Conservation (phyloP, 2,329 filamentous ascomycete genomes). For the Talaromyces albobiverticillius region DNA sequence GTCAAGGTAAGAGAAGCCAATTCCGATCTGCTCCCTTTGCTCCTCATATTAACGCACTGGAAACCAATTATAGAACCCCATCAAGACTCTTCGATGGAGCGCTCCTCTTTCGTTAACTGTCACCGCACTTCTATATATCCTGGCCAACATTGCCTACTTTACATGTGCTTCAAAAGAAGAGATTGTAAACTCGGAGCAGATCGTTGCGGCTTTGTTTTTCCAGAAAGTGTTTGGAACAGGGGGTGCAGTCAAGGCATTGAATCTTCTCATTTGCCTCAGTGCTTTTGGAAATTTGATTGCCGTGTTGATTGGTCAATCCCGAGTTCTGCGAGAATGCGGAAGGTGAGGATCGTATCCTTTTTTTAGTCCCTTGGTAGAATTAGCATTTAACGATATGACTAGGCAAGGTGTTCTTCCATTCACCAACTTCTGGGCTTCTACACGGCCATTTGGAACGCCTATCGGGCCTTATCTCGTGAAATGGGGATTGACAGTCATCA, state of each 20-base stretch:
- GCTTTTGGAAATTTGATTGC: constrained; percentile 60
- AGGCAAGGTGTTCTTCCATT: constrained; percentile 61
- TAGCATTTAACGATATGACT: neutral
- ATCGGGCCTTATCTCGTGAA: constrained; percentile 58
- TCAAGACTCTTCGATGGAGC: constrained; percentile 52
- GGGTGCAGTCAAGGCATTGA: constrained; percentile 52
- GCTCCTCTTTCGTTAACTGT: constrained; percentile 50
- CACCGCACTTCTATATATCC: constrained; percentile 55
- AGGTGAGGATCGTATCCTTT: constrained; percentile 29
- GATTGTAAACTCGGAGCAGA: constrained; percentile 50
- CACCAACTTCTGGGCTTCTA: constrained; percentile 61
- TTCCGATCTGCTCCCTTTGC: neutral
- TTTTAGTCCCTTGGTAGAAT: neutral
- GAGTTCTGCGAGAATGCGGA: constrained; percentile 60
- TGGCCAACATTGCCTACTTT: constrained; percentile 62
- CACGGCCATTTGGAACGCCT: constrained; percentile 61
- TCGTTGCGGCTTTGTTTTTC: constrained; percentile 59
- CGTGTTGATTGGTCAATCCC: constrained; percentile 54
- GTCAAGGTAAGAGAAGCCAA: constrained; percentile 40
- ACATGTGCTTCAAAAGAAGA: constrained; percentile 54
- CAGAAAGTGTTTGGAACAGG: constrained; percentile 54
- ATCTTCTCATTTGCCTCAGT: constrained; percentile 56
- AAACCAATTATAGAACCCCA: constrained; percentile 47
- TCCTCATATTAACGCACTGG: neutral
- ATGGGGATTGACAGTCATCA: constrained; percentile 56